These are phyloP conservation scores for Phytophthora hibernalis DNA, from an alignment of 352 stramenopile genomes.

Conservation along the genomic window DNA sequence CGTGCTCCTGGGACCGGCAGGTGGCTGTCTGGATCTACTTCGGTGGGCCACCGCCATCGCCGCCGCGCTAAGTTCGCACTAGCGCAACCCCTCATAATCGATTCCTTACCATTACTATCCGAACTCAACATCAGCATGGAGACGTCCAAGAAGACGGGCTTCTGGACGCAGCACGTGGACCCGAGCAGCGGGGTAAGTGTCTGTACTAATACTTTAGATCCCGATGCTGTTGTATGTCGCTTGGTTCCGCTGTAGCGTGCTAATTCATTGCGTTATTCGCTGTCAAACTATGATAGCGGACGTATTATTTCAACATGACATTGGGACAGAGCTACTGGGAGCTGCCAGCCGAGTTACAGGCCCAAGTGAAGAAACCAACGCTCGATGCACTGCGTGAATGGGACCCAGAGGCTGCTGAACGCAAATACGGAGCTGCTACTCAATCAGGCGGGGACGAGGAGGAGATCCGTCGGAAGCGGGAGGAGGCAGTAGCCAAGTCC, in stretches of 20 bases:
- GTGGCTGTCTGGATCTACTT: slow-evolving; percentile 85
- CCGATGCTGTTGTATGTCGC: neutral
- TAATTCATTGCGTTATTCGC: slow-evolving; percentile 4
- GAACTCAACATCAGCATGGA: slow-evolving; percentile 35
- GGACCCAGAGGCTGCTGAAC: slow-evolving; percentile 46
- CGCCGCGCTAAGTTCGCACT: slow-evolving; percentile 36
- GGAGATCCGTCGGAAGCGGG: slow-evolving; percentile 45
- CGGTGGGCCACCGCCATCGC: slow-evolving; percentile 60
- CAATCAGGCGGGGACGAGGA: slow-evolving; percentile 29
- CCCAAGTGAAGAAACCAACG: slow-evolving; percentile 56
- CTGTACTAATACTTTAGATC: slow-evolving; percentile 11
- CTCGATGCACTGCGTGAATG: slow-evolving; percentile 59
- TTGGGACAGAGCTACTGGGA: slow-evolving; percentile 81
- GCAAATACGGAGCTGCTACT: slow-evolving; percentile 39
- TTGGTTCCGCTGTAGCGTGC: neutral
- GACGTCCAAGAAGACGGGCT: slow-evolving; percentile 56
- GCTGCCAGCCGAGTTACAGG: slow-evolving; percentile 56
- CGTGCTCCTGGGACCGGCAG: slow-evolving; percentile 85
- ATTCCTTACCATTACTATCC: slow-evolving; percentile 13
- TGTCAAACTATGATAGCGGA: slow-evolving; percentile 49
- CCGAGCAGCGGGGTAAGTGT: slow-evolving; percentile 52
- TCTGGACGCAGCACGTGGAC: slow-evolving; percentile 83
- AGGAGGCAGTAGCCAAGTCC: slow-evolving; percentile 54
- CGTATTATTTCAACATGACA: slow-evolving; percentile 85
- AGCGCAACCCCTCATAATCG: slow-evolving; percentile 28